A percentile compares a stretch with the other conserved stretches of the same genome.
Evolutionary conservation across 2,329 filamentous ascomycete species (phyloP).

Genomic region (Penicillium verrucosum): DNA sequence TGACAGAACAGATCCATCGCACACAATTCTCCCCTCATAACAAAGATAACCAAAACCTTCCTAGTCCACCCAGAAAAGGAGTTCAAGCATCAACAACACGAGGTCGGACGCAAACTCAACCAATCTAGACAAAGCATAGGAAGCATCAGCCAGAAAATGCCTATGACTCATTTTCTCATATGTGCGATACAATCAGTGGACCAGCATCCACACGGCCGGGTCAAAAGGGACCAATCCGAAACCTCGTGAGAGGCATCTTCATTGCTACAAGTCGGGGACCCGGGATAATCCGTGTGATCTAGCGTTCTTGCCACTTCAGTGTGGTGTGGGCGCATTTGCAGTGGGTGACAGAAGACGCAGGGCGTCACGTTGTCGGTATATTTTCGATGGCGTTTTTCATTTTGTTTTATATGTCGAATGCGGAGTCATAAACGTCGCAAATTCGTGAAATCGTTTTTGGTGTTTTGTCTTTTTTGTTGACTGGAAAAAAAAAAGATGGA

Average conservation of each 20-base stretch:
- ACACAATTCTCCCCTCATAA: slow-evolving; percentile 2
- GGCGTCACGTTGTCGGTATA: slow-evolving; percentile 6
- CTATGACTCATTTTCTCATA: slow-evolving; percentile 17
- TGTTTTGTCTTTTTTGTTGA: slow-evolving; percentile 15
- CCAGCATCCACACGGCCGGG: slow-evolving; percentile 35
- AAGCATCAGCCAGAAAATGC: slow-evolving; percentile 5
- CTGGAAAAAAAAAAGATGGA: slow-evolving; percentile 5
- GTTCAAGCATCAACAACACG: slow-evolving; percentile 36
- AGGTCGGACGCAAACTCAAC: slow-evolving; percentile 39
- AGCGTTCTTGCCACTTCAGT: slow-evolving; percentile 23
- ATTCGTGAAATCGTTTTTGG: slow-evolving; percentile 13
- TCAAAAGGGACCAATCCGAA: slow-evolving; percentile 41
- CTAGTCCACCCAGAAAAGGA: slow-evolving; percentile 24
- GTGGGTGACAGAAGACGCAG: slow-evolving; percentile 7
- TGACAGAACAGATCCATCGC: slow-evolving; percentile 19
- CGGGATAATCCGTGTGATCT: slow-evolving; percentile 29
- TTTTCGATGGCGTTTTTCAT: slow-evolving; percentile 13
- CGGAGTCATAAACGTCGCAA: slow-evolving; percentile 20
- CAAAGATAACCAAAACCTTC: not conserved
- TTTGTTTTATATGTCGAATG: slow-evolving; percentile 17
- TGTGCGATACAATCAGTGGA: slow-evolving; percentile 18
- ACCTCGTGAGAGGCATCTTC: slow-evolving; percentile 29
- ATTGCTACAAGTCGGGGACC: slow-evolving; percentile 45
- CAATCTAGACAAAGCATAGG: slow-evolving; percentile 9
- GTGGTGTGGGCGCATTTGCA: slow-evolving; percentile 14